Base-by-base conservation (phyloP, 1,284 basidiomycete genomes). In the Meira nashicola region DNA sequence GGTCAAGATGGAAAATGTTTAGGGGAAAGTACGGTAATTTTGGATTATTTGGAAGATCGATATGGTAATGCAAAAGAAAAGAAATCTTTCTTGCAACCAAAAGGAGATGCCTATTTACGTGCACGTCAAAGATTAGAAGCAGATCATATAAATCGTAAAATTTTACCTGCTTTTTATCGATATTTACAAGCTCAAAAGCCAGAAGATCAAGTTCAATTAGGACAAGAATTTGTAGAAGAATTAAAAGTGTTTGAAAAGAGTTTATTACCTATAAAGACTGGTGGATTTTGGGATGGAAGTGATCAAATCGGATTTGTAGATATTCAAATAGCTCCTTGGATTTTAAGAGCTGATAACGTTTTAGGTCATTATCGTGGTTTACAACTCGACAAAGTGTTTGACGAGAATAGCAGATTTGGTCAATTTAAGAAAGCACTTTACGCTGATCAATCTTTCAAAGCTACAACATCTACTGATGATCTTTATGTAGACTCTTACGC, bases 91-190 rank as follows among this genome's bases (percentile, higher is more conserved):
- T 83, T 88, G 9, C 78, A 88, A 1, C 88, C 87, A 11, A 81
- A 84, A 0, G 52, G 75, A 0, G 83, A 88, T 68, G 84, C 87
- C 19, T 89, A 88, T 77, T 84, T 84, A 1, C 82, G 86, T 0
- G 86, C 86, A 81, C 87, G 19, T 82, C 86, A 12, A 19, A 84
- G 86, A 17, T 83, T 90, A 5, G 85, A 88, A 72, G 82, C 83
- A 7, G 87, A 89, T 78, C 85, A 86, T 66, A 80, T 86, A 74
- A 86, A 84, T 65, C 85, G 86, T 6, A 78, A 78, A 17, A 76
- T 90, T 47, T 82, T 90, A 10, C 88, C 89, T 1, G 82, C 86
- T 0, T 90, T 90, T 79, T 90, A 90, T 70, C 84, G 87, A 23
- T 89, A 83, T 71, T 82, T 90, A 11, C 88, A 90, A 80, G 86